phyloP scores from a whole-genome alignment of 2,329 filamentous ascomycete genomes.

The Cladosporium sp. region DNA sequence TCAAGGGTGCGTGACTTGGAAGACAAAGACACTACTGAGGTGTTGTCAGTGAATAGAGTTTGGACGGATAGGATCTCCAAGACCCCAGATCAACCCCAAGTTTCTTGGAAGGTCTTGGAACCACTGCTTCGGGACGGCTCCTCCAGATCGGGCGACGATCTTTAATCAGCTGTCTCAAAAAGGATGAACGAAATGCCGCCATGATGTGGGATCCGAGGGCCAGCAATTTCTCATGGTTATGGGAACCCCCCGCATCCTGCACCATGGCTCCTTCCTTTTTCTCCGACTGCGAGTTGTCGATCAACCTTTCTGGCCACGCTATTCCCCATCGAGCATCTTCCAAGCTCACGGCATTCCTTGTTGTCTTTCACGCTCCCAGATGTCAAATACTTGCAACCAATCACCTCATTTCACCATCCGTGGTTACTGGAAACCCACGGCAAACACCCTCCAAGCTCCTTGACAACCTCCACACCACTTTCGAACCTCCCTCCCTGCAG shows the following conservation, averaged over 20 bases:
- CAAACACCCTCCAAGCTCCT: not conserved
- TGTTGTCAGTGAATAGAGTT: slow-evolving; percentile 10
- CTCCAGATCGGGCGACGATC: slow-evolving; percentile 4
- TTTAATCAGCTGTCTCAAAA: not conserved
- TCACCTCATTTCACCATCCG: not conserved
- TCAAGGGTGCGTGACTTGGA: slow-evolving; percentile 11
- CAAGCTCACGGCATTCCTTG: slow-evolving; percentile 16
- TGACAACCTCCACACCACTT: not conserved
- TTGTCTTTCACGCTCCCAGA: not conserved
- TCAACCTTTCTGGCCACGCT: not conserved
- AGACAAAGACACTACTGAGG: slow-evolving; percentile 8
- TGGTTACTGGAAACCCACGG: slow-evolving; percentile 10
- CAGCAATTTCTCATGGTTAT: not conserved
- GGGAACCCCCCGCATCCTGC: not conserved
- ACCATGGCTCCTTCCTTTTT: slow-evolving; percentile 5
- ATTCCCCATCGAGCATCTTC: not conserved
- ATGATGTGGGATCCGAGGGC: not conserved
- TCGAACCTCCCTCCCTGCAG: not conserved
- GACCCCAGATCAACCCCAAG: slow-evolving; percentile 3
- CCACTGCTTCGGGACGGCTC: slow-evolving; percentile 10
- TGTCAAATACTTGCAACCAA: slow-evolving; percentile 13
- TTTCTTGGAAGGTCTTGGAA: slow-evolving; percentile 12
- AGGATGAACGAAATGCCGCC: no score
- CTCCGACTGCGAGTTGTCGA: slow-evolving; percentile 6
- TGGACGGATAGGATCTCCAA: slow-evolving; percentile 2